A percentile compares a stretch with the other conserved stretches of the same genome.
Evolutionary conservation across 2,329 filamentous ascomycete species (phyloP).

Genomic region (Emydomyces testavorans): DNA sequence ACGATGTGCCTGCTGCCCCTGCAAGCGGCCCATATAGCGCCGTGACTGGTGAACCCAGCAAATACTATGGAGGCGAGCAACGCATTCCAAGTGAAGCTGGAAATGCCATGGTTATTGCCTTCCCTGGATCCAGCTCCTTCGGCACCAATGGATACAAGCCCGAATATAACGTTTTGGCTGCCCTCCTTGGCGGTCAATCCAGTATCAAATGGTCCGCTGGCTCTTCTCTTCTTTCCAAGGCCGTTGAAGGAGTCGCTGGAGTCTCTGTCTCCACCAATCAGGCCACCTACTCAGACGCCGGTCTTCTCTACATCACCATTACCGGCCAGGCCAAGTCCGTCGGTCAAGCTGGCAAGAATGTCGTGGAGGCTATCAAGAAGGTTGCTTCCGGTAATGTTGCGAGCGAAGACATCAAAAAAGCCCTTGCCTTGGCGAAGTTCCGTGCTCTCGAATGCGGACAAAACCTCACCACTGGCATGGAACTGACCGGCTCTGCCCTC

Average conservation of each 20-base stretch:
- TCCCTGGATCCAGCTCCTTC: constrained; percentile 75
- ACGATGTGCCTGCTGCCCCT: constrained; percentile 47
- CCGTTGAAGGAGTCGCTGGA: constrained; percentile 53
- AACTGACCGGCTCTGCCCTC: constrained; percentile 73
- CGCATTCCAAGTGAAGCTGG: constrained; percentile 64
- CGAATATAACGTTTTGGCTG: constrained; percentile 73
- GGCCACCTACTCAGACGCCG: constrained; percentile 82
- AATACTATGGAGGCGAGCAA: constrained; percentile 94
- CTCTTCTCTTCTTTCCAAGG: constrained; percentile 82
- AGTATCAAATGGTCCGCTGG: constrained; percentile 92
- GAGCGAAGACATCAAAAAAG: constrained; percentile 84
- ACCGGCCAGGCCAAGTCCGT: constrained; percentile 63
- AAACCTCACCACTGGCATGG: constrained; percentile 62
- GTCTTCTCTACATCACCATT: constrained; percentile 74
- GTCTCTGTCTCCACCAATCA: constrained; percentile 64
- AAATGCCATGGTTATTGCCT: constrained; percentile 79
- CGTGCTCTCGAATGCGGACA: constrained; percentile 73
- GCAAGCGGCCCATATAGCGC: constrained; percentile 42
- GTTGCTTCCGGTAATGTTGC: constrained; percentile 62
- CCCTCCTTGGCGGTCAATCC: constrained; percentile 80
- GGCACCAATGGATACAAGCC: constrained; percentile 67
- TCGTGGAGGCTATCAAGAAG: constrained; percentile 71
- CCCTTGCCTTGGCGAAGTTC: constrained; percentile 86
- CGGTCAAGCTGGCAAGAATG: constrained; percentile 59
- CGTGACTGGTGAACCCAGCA: constrained; percentile 54